Evolutionary conservation across 1,139 yeast species (phyloP).

Genomic region (Diutina rugosa): DNA sequence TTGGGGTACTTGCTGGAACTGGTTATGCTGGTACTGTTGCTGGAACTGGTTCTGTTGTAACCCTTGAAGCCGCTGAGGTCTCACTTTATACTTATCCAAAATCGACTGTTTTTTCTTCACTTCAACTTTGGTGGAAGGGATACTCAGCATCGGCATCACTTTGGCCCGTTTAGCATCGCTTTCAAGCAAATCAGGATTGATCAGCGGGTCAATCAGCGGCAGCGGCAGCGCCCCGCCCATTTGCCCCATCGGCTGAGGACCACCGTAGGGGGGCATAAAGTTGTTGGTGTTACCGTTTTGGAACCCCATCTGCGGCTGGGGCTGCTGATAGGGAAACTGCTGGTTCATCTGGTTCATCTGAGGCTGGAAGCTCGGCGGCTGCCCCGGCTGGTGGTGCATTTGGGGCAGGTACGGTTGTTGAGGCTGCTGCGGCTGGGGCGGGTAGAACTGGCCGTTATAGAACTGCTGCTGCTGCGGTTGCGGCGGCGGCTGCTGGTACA

Average conservation of each 20-base stretch:
- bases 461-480: neutral
- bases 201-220: slow-evolving; percentile 8
- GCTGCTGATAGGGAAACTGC: neutral
- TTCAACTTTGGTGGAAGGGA: slow-evolving; percentile 42
- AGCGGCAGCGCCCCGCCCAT: slow-evolving; percentile 8
- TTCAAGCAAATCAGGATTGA: slow-evolving; percentile 10
- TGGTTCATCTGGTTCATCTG: neutral
- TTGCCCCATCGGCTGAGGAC: slow-evolving; percentile 4
- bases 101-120: slow-evolving; percentile 39
- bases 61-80: slow-evolving; percentile 3
- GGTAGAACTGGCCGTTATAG: neutral
- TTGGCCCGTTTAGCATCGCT: slow-evolving; percentile 4
- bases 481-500: slow-evolving; percentile 8
- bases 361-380: neutral
- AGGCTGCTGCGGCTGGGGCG: neutral
- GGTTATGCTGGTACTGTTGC: neutral
- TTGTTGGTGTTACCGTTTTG: slow-evolving; percentile 24
- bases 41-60: slow-evolving; percentile 13
- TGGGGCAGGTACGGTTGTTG: neutral
- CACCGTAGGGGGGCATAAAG: slow-evolving; percentile 19
- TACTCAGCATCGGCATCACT: slow-evolving; percentile 1
- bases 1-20: neutral
- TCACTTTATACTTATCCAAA: slow-evolving; percentile 32
- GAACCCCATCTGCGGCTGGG: slow-evolving; percentile 7
- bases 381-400: neutral